phyloP scores from a whole-genome alignment of 345 rosid species.

The Gossypium sturtianum region DNA sequence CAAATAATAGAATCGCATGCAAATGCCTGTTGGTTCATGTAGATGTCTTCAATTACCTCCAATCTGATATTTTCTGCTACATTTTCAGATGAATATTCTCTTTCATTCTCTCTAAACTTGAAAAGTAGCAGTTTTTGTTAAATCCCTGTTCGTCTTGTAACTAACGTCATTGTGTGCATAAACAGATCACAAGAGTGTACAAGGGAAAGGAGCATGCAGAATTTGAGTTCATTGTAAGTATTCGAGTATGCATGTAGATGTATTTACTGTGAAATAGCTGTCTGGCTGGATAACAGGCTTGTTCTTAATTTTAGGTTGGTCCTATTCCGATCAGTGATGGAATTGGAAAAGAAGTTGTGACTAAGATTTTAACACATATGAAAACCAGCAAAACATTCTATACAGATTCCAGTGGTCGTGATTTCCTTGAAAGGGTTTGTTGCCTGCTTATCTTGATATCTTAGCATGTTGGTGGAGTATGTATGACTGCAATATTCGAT shows the following conservation, averaged over 20 bases:
- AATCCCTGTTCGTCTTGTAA: not conserved
- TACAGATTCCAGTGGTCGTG: slow-evolving; percentile 68
- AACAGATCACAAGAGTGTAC: slow-evolving; percentile 76
- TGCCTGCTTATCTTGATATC: slow-evolving; percentile 4
- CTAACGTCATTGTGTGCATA: not conserved
- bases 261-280: not conserved
- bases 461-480: not conserved
- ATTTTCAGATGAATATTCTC: not conserved
- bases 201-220: slow-evolving; percentile 83
- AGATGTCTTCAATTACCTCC: not conserved
- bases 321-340: slow-evolving; percentile 62
- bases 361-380: slow-evolving; percentile 40
- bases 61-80: not conserved
- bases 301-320: slow-evolving; percentile 43
- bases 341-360: slow-evolving; percentile 55
- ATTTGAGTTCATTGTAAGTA: slow-evolving; percentile 80
- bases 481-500: not conserved
- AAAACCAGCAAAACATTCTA: slow-evolving; percentile 50
- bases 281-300: not conserved
- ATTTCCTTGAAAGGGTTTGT: slow-evolving; percentile 55
- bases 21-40: not conserved
- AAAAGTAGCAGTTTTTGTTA: not conserved
- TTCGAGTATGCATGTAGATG: not conserved
- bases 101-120: not conserved
- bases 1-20: not conserved